phyloP scores from a whole-genome alignment of 495 filamentous ascomycete genomes.

The Cercophora newfieldiana region DNA sequence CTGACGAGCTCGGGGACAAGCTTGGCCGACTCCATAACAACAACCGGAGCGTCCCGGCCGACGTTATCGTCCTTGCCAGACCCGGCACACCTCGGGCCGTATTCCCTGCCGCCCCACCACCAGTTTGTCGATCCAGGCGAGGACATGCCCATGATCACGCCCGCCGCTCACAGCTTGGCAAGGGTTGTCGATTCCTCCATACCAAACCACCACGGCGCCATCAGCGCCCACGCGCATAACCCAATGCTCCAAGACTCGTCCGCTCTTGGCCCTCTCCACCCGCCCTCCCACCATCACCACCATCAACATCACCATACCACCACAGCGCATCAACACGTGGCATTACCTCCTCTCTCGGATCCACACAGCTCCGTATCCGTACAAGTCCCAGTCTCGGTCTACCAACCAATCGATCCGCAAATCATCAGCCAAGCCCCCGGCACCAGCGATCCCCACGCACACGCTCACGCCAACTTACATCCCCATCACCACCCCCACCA shows the following conservation, averaged over 20 bases:
- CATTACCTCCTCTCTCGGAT: constrained; percentile 19
- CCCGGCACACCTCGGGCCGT: constrained; percentile 24
- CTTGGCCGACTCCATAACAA: constrained; percentile 5
- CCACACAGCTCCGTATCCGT: constrained; percentile 23
- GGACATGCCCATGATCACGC: constrained; percentile 36
- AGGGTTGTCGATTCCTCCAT: constrained; percentile 15
- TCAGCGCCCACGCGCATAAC: constrained; percentile 24
- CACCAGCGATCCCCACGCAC: constrained; percentile 13
- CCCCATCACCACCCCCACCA: constrained; percentile 25
- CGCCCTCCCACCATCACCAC: constrained; percentile 23
- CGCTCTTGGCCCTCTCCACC: constrained; percentile 27
- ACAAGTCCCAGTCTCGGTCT: constrained; percentile 30
- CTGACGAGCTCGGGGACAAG: constrained; percentile 15
- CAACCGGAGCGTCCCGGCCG: background rate
- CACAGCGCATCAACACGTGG: constrained; percentile 30
- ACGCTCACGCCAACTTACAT: constrained; percentile 16
- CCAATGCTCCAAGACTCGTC: constrained; percentile 32
- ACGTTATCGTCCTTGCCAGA: constrained; percentile 33
- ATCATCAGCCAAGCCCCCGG: constrained; percentile 45
- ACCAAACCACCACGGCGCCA: constrained; percentile 30
- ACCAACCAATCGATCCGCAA: constrained; percentile 53
- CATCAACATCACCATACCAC: constrained; percentile 26
- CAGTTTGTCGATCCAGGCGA: constrained; percentile 38
- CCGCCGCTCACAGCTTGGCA: constrained; percentile 22
- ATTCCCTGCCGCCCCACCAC: constrained; percentile 30